Base-by-base conservation (phyloP, 2,329 filamentous ascomycete genomes). In the Rhytidhysteron rufulum region DNA sequence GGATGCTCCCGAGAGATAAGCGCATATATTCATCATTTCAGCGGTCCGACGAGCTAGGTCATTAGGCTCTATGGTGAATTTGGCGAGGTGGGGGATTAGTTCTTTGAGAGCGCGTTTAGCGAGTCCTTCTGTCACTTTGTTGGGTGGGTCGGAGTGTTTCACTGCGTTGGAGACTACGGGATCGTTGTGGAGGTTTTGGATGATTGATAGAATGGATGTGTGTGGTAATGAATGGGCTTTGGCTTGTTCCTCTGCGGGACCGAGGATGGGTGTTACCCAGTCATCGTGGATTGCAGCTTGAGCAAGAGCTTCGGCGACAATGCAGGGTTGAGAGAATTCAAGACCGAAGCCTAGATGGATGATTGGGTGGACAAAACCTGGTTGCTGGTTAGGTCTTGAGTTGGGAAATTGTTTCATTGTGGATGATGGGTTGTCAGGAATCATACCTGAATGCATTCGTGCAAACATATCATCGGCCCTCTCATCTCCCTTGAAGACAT, bases 301-400 rank as follows among this genome's bases (percentile, higher is more conserved):
- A 1, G 88, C 86, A n/a, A 94, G 77, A 2, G 71, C 86, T 67
- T 89, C 78, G 7, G 87, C 86, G 22, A 93, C 73, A 40, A 93
- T 79, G 33, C 83, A 84, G 3, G 86, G 86, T 58, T 93, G 86
- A 8, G 75, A 62, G 70, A 86, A 93, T 59, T 94, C 87, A 22
- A 94, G 58, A 4, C 83, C 88, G 57, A 86, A 94, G 42, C 87
- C 85, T 16, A 94, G 74, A 57, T 94, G 86, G 46, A 94, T 88
- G n/a, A 90, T 66, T 2, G 87, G 86, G 56, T 93, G 86, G 3
- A 88, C 50, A 45, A 88, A 74, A 1, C 83, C 83, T 18, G 74
- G 75, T 19, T 11, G 20, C 16, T 22, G 25, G 18, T 33, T 10
- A 18, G 31, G n/a, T n/a, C n/a, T n/a, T n/a, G n/a, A n/a, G n/a